Base-by-base conservation (phyloP, 306 rosid species). In the Albizia julibrissin region DNA sequence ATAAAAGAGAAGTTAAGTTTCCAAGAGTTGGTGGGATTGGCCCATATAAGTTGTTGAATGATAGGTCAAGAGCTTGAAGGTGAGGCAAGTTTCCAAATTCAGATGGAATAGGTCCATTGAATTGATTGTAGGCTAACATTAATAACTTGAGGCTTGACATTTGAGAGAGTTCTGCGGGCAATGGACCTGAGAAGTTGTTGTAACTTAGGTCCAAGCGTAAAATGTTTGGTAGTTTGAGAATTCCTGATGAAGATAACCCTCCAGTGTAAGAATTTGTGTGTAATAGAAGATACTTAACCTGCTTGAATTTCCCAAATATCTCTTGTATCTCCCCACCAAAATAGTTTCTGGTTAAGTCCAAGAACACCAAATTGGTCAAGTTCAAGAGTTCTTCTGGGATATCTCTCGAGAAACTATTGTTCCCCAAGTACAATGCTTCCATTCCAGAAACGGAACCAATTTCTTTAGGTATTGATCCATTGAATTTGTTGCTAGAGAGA, bases 51-150 rank as follows among this genome's bases (percentile, higher is more conserved):
- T 18, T 81, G 90, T 95, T 95, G 82, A 59, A 91, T 34, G 92
- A 85, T 64, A 95, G 93, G 74, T 95, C 99, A 22, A 93, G 91
- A 73, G 96, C 94, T 84, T 95, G 99, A 19, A 95, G 91, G 16
- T 43, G 37, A 34, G 24, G 18, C 85, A 88, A 81, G 69, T 86
- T 89, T 70, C 97, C 98, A 21, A 59, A 89, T 67, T 89, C 92
- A 0, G 80, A 62, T 27, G 99, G 98, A 72, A 95, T 92, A 47
- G 86, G 59, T 19, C 93, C 97, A 72, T 52, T 85, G 93, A 95
- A 95, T n/a, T 90, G 74, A 89, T 95, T 95, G 78, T 72, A 37
- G 65, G 97, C 93, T 34, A 95, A 88, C 81, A 90, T 84, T 72
- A 95, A 82, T 84, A 85, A 85, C 84, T 87, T 84, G 44, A 95